Base-by-base conservation (phyloP, 139 green algal genomes). In the Chlorella sp. region DNA sequence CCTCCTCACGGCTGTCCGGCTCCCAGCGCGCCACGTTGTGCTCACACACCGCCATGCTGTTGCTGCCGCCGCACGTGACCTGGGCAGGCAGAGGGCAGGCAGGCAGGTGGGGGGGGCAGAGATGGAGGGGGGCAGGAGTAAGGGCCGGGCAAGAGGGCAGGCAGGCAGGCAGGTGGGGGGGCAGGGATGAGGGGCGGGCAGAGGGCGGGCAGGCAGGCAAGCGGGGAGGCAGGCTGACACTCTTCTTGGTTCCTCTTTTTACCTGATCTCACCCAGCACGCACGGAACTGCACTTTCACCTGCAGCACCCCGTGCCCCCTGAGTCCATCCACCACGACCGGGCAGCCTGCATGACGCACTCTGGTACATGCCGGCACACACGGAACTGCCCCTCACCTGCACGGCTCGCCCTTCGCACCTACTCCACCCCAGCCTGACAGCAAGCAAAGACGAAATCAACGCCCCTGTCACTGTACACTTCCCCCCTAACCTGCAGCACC, bases 31-130 rank as follows among this genome's bases (percentile, higher is more conserved):
- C 86, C 11, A 82, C 42, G 76, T 95, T 90, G 61, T 98, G 95
- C 69, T 95, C 90, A 57, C 95, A 95, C 30, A 98, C 94, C 15
- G 95, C 95, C 37, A 96, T 75, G 0, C 93, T 96, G 91, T 94
- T 94, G 84, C 91, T 86, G 37, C 94, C 94, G 11, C 96, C 96
- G 37, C 91, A 94, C 0, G 95, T 91, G 3, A 96, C 87, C 91
- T 96, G 92, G 48, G 28, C 11, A 18, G 18, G 53, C 14, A n/a
- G 53, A 53, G 4, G 53, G 57, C 15, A 48, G 36, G 81, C 53
- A 71, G 12, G 18, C 5, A 48, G 28, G 12, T 26, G 18, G 77
- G 28, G 39, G 79, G 79, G 37, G 66, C 66, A 30, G 9, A 53
- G 76, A n/a, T n/a, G n/a, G n/a, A n/a, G n/a, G n/a, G n/a, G n/a